A percentile compares a stretch with the other conserved stretches of the same genome.
Conservation (phyloP, 2,329 filamentous ascomycete genomes). For the Falciphora oryzae region DNA sequence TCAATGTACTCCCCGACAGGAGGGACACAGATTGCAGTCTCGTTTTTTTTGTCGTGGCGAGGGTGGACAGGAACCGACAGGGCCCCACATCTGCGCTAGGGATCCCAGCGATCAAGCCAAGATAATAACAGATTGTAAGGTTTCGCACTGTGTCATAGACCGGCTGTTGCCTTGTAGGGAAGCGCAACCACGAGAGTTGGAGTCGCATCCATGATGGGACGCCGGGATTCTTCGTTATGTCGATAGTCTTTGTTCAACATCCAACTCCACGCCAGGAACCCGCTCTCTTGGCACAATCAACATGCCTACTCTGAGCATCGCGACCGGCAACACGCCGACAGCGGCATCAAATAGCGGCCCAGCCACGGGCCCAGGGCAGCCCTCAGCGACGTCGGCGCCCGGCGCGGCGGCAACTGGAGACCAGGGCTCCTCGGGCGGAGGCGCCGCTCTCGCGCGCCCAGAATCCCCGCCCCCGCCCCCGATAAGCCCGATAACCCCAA, state of each 20-base stretch:
- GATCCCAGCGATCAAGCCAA: neutral
- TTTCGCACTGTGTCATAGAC: neutral
- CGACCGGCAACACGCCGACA: neutral
- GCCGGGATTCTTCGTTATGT: neutral
- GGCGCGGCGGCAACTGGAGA: neutral
- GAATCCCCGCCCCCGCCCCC: conserved; percentile 9
- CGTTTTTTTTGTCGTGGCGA: no score
- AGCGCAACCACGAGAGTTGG: neutral
- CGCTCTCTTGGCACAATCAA: neutral
- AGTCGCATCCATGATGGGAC: neutral
- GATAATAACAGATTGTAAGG: no score
- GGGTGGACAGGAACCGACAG: neutral
- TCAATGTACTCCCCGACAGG: no score
- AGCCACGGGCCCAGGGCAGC: neutral
- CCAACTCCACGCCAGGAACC: neutral
- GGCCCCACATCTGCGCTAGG: neutral
- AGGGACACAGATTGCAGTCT: no score
- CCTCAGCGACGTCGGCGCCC: neutral
- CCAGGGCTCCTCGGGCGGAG: neutral
- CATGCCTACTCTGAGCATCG: neutral
- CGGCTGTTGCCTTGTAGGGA: neutral
- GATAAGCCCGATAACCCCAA: conserved; percentile 9
- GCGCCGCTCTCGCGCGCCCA: neutral
- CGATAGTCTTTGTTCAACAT: neutral
- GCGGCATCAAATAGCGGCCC: neutral